Base-by-base conservation (phyloP, 768 basidiomycete species). In the Heimioporus sp. region DNA sequence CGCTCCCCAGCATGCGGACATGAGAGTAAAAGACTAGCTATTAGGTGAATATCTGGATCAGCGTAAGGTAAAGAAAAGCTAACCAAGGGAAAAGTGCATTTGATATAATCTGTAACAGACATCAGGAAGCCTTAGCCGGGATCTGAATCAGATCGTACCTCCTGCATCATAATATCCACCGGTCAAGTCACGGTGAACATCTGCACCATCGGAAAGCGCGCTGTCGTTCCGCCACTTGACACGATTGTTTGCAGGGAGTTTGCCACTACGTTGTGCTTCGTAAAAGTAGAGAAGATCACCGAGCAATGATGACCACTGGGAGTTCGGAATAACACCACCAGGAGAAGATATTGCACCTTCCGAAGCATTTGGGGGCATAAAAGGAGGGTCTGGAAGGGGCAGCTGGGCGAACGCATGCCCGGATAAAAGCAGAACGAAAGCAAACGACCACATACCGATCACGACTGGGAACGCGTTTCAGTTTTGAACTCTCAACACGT, bases 131-230 rank as follows among this genome's bases (percentile, higher is more conserved):
- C 10, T 20, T 11, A 43, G 38, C 11, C 40, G 40, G 41, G n/a
- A 30, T 30, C 16, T 17, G 15, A 35, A 45, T 34, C 17, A 35
- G 39, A 53, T 60, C 74, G 61, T 62, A 89, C 90, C 90, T 74
- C 93, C 93, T 53, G 94, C 92, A 75, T 96, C 94, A 65, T 91
- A 95, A 65, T 87, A 96, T 8, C 94, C 95, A 66, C 92, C 92
- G 31, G 78, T 83, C 47, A 97, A 71, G 66, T 98, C 89, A 15
- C 92, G 62, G 6, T 77, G 77, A 32, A 76, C 84, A 56, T 92
- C 87, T 52, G 75, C 68, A 13, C 93, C 95, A 69, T 98, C 95
- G 34, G 82, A 72, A 20, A 86, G 59, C 16, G 82, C 80, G 61
- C 90, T 92, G 50, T 86, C 80, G 61, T 97, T 97, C 47, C 94